These are phyloP conservation scores for Ceratocystis huliohia DNA, from an alignment of 2,329 filamentous ascomycete species.

Conservation along the genomic window DNA sequence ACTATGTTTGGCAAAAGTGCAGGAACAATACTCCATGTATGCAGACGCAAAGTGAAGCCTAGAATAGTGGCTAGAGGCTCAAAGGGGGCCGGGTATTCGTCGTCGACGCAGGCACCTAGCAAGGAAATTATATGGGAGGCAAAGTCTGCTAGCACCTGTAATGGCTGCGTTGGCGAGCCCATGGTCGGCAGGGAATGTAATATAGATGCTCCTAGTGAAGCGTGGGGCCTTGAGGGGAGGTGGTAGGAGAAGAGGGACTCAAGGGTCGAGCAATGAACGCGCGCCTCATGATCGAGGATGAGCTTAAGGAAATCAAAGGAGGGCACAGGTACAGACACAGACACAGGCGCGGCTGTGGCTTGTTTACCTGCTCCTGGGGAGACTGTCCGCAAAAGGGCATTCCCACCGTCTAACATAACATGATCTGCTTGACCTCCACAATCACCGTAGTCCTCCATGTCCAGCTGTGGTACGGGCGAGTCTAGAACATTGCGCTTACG, in stretches of 20 bases:
- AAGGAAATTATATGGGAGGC: conserved; percentile 50
- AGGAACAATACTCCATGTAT: conserved; percentile 46
- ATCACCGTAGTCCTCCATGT: conserved; percentile 30
- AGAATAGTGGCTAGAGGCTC: conserved; percentile 53
- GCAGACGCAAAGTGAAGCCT: conserved; percentile 48
- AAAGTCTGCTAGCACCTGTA: conserved; percentile 50
- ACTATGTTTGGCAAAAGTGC: conserved; percentile 46
- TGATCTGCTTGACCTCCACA: background rate
- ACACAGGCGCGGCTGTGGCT: background rate
- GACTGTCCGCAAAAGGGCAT: background rate
- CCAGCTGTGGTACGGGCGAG: conserved; percentile 43
- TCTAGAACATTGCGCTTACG: conserved; percentile 53
- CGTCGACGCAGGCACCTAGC: conserved; percentile 55
- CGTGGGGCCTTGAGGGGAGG: background rate
- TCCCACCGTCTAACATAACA: background rate
- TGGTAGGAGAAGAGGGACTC: conserved; percentile 52
- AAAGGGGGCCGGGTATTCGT: conserved; percentile 51
- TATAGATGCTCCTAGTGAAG: conserved; percentile 52
- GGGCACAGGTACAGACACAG: conserved; percentile 5
- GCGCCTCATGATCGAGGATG: conserved; percentile 48
- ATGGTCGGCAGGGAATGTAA: conserved; percentile 52
- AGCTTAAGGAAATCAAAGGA: conserved; percentile 40
- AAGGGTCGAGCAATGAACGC: conserved; percentile 48
- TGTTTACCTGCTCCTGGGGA: background rate
- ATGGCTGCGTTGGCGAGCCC: conserved; percentile 36